Evolutionary conservation across 202 grass and related monocot species (phyloP).

Genomic region (Alloteropsis angusta): DNA sequence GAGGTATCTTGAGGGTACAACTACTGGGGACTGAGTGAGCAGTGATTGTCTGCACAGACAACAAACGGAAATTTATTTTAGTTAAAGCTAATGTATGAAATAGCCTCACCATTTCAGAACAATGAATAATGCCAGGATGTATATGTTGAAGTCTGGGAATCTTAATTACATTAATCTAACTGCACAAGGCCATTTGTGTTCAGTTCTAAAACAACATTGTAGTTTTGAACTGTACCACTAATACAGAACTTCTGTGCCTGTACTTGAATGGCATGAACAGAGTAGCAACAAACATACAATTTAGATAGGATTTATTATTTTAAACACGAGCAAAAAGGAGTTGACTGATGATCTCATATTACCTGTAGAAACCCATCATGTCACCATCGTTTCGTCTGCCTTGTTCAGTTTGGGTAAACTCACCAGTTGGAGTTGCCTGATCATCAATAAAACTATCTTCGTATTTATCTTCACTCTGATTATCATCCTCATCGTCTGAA

Average conservation of each 20-base stretch:
- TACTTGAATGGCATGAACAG: conserved; percentile 1
- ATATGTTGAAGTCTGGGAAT: not conserved
- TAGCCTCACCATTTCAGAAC: not conserved
- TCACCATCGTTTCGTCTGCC: conserved; percentile 31
- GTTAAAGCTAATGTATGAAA: not conserved
- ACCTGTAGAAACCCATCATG: conserved; percentile 78
- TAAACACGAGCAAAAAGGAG: not conserved
- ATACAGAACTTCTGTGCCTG: not conserved
- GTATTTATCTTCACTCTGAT: conserved; percentile 56
- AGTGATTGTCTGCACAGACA: conserved; percentile 61
- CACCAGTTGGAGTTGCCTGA: conserved; percentile 35
- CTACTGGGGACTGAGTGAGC: conserved; percentile 61
- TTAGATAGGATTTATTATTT: not conserved
- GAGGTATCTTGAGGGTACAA: conserved; percentile 43
- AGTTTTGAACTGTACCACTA: not conserved
- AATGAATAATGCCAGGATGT: not conserved
- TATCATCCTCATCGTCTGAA: conserved; percentile 68
- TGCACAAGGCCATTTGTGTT: not conserved
- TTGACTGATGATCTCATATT: conserved; percentile 11
- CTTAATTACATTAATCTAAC: not conserved
- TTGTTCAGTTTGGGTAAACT: conserved; percentile 42
- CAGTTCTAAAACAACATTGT: not conserved
- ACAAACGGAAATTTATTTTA: conserved; percentile 5
- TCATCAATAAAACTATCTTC: conserved; percentile 90
- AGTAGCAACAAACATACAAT: not conserved